Evolutionary conservation across 148 eudicot genomes (phyloP).

Genomic region (Amaranthus palmeri): DNA sequence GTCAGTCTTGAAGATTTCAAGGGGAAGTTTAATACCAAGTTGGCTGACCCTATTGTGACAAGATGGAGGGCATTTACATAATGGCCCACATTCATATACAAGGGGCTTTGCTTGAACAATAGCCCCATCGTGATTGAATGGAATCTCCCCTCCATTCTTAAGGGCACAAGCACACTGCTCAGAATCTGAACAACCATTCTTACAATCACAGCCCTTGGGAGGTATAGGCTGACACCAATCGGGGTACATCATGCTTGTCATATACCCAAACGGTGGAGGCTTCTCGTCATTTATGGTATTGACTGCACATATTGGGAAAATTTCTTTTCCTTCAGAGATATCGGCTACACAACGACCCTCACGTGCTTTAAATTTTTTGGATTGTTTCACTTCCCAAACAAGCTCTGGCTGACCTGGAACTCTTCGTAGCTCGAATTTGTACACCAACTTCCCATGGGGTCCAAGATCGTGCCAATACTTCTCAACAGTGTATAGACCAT

Average conservation of each 20-base stretch:
- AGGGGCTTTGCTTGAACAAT: conserved; percentile 70
- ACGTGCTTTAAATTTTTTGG: conserved; percentile 42
- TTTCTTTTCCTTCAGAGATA: conserved; percentile 65
- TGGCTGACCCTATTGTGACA: conserved; percentile 83
- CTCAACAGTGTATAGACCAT: conserved; percentile 69
- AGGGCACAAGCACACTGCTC: conserved; percentile 54
- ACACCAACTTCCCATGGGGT: conserved; percentile 50
- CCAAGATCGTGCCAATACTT: conserved; percentile 51
- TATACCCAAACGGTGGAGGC: conserved; percentile 63
- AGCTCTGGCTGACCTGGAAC: conserved; percentile 68
- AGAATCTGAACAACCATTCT: conserved; percentile 58
- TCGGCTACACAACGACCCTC: conserved; percentile 58
- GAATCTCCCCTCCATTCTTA: conserved; percentile 75
- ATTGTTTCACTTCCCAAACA: conserved; percentile 64
- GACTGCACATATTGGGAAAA: conserved; percentile 52
- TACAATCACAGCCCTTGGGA: conserved; percentile 61
- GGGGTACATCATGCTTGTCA: conserved; percentile 60
- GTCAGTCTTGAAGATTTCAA: conserved; percentile 82
- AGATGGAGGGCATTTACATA: conserved; percentile 71
- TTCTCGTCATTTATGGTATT: conserved; percentile 59
- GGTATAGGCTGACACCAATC: conserved; percentile 44
- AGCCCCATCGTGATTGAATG: conserved; percentile 65
- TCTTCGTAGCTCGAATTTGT: conserved; percentile 63
- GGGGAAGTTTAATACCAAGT: conserved; percentile 63
- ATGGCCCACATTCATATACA: conserved; percentile 89